Conservation (phyloP, 371 early-diverging fungal species). For the Rhizopus arrhizus region DNA sequence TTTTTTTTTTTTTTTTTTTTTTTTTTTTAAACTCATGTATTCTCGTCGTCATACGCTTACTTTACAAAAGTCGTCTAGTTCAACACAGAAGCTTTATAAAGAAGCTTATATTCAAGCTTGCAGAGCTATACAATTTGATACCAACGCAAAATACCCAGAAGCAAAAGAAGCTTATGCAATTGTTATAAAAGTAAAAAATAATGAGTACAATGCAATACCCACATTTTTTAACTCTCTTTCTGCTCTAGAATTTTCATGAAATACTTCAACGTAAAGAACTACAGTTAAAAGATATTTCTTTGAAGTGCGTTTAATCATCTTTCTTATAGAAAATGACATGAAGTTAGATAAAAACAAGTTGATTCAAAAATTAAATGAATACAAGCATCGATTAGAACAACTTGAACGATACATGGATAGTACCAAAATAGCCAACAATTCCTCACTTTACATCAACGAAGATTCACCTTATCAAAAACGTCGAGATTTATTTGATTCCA, state of each 20-base stretch:
- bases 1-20: slow-evolving; percentile 10
- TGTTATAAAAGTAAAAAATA: slow-evolving; percentile 51
- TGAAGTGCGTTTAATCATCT: background rate
- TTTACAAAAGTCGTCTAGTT: slow-evolving; percentile 18
- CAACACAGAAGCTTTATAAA: slow-evolving; percentile 34
- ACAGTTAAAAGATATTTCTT: too few species aligned
- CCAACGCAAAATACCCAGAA: slow-evolving; percentile 43
- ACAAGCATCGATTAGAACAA: slow-evolving; percentile 43
- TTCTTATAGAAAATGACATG: slow-evolving; percentile 13
- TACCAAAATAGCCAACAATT: slow-evolving; percentile 10
- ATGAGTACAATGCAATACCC: background rate
- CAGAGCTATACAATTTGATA: slow-evolving; percentile 56
- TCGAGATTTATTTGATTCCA: slow-evolving; percentile 33
- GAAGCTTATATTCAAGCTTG: slow-evolving; percentile 54
- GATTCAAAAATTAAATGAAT: slow-evolving; percentile 44
- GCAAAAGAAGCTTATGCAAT: slow-evolving; percentile 51
- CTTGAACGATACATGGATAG: slow-evolving; percentile 30
- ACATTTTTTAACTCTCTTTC: background rate
- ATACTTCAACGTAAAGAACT: slow-evolving; percentile 19
- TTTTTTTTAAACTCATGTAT: slow-evolving; percentile 18
- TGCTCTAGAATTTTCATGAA: slow-evolving; percentile 19
- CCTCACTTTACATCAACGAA: slow-evolving; percentile 27
- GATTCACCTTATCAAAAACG: slow-evolving; percentile 29
- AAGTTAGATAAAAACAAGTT: slow-evolving; percentile 29
- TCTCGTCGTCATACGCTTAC: slow-evolving; percentile 8